These are phyloP conservation scores for Prunus mume DNA, from an alignment of 306 rosid species.

Conservation along the genomic window DNA sequence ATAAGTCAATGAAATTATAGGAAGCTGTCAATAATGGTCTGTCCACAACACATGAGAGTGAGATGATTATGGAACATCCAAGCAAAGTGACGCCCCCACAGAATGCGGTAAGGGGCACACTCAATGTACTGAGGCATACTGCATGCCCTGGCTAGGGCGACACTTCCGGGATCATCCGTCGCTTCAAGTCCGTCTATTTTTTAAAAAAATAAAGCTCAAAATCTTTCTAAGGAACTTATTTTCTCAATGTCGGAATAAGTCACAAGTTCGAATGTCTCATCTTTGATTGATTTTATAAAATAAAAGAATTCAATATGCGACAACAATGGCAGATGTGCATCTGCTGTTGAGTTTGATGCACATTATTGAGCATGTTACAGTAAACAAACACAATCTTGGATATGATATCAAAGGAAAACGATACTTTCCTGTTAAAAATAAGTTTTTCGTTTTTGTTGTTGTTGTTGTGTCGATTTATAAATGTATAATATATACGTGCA, in stretches of 20 bases:
- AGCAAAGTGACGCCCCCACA: conserved; percentile 6
- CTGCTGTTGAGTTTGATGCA: background rate
- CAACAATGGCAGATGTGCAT: background rate
- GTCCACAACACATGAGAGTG: background rate
- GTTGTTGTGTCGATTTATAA: background rate
- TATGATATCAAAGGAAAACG: background rate
- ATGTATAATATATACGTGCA: background rate
- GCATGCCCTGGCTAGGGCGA: background rate
- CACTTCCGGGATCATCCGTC: background rate
- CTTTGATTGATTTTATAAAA: no score
- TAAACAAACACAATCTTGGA: background rate
- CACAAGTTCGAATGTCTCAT: no score
- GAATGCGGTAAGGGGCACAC: background rate
- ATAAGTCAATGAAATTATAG: background rate
- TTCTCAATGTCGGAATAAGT: no score
- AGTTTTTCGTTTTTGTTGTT: no score
- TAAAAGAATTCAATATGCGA: background rate
- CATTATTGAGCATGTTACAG: background rate
- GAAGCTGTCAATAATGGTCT: background rate
- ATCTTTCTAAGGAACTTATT: no score
- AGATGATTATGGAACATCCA: background rate
- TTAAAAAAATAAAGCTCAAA: background rate
- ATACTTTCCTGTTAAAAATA: background rate
- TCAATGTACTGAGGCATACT: background rate
- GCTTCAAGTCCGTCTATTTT: background rate